These are phyloP conservation scores for Nicotiana noctiflora DNA, from an alignment of 257 asterid species.

Conservation along the genomic window DNA sequence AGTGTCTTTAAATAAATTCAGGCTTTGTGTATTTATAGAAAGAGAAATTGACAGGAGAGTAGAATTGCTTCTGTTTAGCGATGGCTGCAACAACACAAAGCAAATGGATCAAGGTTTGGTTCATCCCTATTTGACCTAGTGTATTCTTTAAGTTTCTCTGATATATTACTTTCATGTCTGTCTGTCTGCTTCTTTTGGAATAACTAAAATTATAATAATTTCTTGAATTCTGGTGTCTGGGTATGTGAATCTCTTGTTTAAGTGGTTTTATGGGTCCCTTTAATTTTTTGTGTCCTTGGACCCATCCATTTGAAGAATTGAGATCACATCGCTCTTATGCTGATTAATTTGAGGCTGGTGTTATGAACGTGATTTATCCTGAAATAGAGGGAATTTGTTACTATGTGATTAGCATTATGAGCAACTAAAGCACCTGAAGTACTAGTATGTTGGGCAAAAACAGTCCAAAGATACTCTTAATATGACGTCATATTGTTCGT, in stretches of 20 bases:
- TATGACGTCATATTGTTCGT: no score
- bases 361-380: background rate
- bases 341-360: background rate
- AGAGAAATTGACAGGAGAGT: background rate
- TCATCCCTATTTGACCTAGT: background rate
- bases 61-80: background rate
- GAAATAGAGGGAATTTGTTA: background rate
- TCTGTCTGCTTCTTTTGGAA: no score
- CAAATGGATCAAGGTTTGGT: constrained; percentile 9
- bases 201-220: background rate
- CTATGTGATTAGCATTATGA: background rate
- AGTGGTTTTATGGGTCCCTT: background rate
- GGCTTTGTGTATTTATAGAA: background rate
- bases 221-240: background rate
- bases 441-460: no score
- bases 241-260: background rate
- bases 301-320: background rate
- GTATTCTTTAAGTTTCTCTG: background rate
- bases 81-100: constrained; percentile 6
- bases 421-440: background rate
- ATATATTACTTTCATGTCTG: background rate
- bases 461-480: no score
- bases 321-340: background rate
- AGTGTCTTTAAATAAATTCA: background rate
- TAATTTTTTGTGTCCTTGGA: background rate